phyloP scores from a whole-genome alignment of 805 yeast genomes.

The Saturnispora diversa region DNA sequence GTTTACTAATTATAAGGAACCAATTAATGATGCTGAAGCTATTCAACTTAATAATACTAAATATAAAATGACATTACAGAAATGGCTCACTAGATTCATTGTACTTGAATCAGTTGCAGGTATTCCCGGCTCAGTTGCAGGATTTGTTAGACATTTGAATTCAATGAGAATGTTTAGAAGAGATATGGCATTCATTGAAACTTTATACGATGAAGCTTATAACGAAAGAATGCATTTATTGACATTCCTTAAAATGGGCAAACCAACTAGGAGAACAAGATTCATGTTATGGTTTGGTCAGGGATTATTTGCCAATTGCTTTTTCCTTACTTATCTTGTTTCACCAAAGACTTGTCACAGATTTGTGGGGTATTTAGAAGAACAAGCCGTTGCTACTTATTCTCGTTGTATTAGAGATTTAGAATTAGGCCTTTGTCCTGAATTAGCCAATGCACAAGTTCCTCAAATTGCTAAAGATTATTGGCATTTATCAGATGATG shows the following conservation, averaged over 20 bases:
- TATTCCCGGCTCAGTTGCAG: constrained; percentile 75
- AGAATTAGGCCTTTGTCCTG: constrained; percentile 42
- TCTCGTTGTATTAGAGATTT: constrained; percentile 50
- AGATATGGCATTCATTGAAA: constrained; percentile 70
- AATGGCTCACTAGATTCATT: constrained; percentile 56
- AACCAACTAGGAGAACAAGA: constrained; percentile 53
- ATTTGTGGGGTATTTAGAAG: constrained; percentile 71
- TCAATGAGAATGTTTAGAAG: constrained; percentile 52
- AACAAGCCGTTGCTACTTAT: constrained; percentile 67
- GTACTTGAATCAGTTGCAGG: constrained; percentile 70
- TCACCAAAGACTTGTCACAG: constrained; percentile 63
- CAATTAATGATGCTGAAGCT: constrained; percentile 31
- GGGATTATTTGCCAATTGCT: constrained; percentile 60
- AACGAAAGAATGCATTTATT: constrained; percentile 72
- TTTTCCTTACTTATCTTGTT: constrained; percentile 51
- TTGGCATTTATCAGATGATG: constrained; percentile 48
- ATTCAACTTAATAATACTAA: constrained; percentile 23
- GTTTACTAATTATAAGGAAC: constrained; percentile 58
- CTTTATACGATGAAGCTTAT: constrained; percentile 66
- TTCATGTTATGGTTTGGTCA: constrained; percentile 52
- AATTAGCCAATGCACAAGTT: constrained; percentile 36
- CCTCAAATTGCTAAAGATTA: constrained; percentile 57
- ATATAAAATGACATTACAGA: constrained; percentile 48
- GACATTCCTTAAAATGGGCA: constrained; percentile 56
- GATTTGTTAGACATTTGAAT: constrained; percentile 60